Evolutionary conservation across 2,329 filamentous ascomycete species (phyloP), one percentile per base, ranked within the genome.

Genomic region (Sporothrix brasiliensis): DNA sequence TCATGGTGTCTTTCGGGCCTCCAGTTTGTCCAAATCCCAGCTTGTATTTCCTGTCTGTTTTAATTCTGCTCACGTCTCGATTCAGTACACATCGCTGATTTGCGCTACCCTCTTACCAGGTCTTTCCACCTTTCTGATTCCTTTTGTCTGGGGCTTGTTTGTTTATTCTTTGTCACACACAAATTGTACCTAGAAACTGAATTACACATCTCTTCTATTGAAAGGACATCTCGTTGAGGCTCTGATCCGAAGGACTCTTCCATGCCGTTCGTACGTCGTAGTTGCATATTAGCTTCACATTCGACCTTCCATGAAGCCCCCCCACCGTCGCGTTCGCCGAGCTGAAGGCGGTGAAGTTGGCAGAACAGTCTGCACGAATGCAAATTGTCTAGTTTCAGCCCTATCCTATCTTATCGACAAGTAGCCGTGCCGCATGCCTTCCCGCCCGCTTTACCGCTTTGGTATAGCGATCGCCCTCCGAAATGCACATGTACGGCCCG

Each of bases 341-440:
- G 47, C 2, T 30, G 30, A 60, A 61, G 54, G 69, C 69, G 69
- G 69, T 70, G 63, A 67, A 19, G 49, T 47, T 56, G 69, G 69
- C 69, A 68, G 65, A 69, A 65, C 41, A 34, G 47, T 66, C 66
- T 71, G 50, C 56, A 71, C 65, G 34, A 39, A 9, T 50, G 58
- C 56, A 34, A 34, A 34, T 66, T 50, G 9, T 52, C 60, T 53
- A 52, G n/a, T 58, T 50, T 61, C 50, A 61, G 58, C 44, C 39
- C 49, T 56, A 56, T 68, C 11, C 5, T 52, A 47, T 58, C 53
- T 68, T 70, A 47, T 63, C 60, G 54, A 44, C 68, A 47, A 63
- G 53, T 60, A 63, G 68, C 67, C 67, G 69, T 47, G 50, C 65
- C 56, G 66, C 54, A 39, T 60, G 30, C 24, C 14, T 21, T 14